Evolutionary conservation across 495 filamentous ascomycete genomes (phyloP).

Genomic region (Hapsidospora chrysogenum): DNA sequence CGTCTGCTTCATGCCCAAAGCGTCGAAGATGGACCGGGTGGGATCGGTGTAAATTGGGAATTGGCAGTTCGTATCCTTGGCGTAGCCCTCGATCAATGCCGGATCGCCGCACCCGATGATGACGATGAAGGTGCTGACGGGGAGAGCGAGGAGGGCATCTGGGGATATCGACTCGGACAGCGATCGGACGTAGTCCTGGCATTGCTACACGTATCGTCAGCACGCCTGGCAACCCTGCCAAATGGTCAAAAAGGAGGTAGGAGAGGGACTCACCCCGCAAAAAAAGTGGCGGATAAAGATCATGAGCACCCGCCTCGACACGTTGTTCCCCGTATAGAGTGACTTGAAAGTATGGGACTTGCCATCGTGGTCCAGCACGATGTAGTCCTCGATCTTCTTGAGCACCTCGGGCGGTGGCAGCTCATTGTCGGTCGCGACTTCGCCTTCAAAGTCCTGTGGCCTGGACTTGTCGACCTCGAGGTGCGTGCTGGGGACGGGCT

Average conservation of each 20-base stretch:
- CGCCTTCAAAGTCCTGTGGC: slow-evolving; percentile 25
- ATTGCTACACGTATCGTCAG: slow-evolving; percentile 30
- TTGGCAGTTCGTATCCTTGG: slow-evolving; percentile 40
- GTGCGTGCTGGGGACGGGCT: neutral
- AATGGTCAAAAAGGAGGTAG: slow-evolving; percentile 2
- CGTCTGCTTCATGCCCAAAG: slow-evolving; percentile 54
- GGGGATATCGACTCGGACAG: slow-evolving; percentile 44
- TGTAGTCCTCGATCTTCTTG: slow-evolving; percentile 34
- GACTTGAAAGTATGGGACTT: slow-evolving; percentile 47
- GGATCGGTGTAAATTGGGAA: slow-evolving; percentile 80
- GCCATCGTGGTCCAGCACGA: slow-evolving; percentile 47
- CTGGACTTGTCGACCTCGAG: slow-evolving; percentile 3
- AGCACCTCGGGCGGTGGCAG: slow-evolving; percentile 31
- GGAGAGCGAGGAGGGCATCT: slow-evolving; percentile 33
- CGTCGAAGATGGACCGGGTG: slow-evolving; percentile 46
- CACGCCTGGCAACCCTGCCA: neutral
- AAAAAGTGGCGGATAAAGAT: slow-evolving; percentile 85
- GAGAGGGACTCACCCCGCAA: slow-evolving; percentile 50
- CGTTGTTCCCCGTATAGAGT: slow-evolving; percentile 42
- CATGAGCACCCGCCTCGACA: slow-evolving; percentile 42
- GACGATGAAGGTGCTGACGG: slow-evolving; percentile 43
- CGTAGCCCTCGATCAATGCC: slow-evolving; percentile 54
- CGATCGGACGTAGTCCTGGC: slow-evolving; percentile 54
- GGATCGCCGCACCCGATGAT: slow-evolving; percentile 71
- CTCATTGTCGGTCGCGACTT: slow-evolving; percentile 31